phyloP scores from a whole-genome alignment of 495 filamentous ascomycete species.

The Penicillium alfredii region DNA sequence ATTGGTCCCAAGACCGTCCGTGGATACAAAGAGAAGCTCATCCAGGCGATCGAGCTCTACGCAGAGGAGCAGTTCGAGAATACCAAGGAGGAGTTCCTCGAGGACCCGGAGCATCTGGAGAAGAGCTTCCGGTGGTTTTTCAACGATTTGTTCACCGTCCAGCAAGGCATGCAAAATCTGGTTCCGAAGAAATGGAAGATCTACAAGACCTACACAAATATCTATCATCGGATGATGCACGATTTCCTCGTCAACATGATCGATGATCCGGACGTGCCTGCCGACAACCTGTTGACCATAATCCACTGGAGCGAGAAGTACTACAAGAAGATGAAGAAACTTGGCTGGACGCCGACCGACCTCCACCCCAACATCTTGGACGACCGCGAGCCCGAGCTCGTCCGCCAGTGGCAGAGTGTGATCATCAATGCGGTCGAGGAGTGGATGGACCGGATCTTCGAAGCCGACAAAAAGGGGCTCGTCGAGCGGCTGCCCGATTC shows the following conservation, averaged over 20 bases:
- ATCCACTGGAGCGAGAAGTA: slow-evolving; percentile 95
- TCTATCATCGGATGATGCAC: slow-evolving; percentile 93
- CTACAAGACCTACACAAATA: slow-evolving; percentile 77
- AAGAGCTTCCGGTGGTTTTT: slow-evolving; percentile 92
- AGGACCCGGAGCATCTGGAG: slow-evolving; percentile 74
- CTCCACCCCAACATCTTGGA: slow-evolving; percentile 79
- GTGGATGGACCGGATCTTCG: slow-evolving; percentile 92
- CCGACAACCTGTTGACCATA: slow-evolving; percentile 78
- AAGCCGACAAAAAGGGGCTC: slow-evolving; percentile 73
- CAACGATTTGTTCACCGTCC: slow-evolving; percentile 89
- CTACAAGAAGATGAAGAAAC: slow-evolving; percentile 87
- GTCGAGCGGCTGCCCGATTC: slow-evolving; percentile 67
- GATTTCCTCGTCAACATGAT: slow-evolving; percentile 77
- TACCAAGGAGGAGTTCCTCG: slow-evolving; percentile 67
- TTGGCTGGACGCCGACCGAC: slow-evolving; percentile 68
- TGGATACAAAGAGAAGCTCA: slow-evolving; percentile 94
- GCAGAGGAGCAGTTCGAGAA: slow-evolving; percentile 70
- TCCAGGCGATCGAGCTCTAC: slow-evolving; percentile 68
- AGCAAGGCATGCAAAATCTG: slow-evolving; percentile 78
- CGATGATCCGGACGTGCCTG: slow-evolving; percentile 70
- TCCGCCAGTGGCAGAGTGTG: slow-evolving; percentile 86
- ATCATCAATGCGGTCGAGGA: slow-evolving; percentile 94
- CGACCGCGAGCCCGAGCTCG: slow-evolving; percentile 77
- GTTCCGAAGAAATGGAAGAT: slow-evolving; percentile 99
- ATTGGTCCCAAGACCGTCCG: slow-evolving; percentile 85